Percentiles rank a stretch among this genome's conserved stretches.
Evolutionary conservation across 2,329 filamentous ascomycete genomes (phyloP).

Genomic region (Ploettnerulaceae sp.): DNA sequence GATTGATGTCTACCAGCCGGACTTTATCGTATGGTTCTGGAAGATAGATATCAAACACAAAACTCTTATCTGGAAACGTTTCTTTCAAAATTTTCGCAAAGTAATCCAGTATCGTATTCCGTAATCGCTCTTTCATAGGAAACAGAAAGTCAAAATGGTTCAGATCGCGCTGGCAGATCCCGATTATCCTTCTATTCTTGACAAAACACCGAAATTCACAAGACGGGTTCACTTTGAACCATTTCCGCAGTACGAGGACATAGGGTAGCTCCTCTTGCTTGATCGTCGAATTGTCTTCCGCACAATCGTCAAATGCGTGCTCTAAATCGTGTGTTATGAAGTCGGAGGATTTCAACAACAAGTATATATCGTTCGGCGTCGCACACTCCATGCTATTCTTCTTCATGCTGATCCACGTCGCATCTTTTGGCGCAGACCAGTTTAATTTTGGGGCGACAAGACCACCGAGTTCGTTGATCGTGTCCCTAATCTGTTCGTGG

Average conservation of each 20-base stretch:
- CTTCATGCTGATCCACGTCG: slow-evolving; percentile 81
- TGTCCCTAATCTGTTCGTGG: slow-evolving; percentile 70
- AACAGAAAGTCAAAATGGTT: slow-evolving; percentile 83
- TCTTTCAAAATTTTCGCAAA: slow-evolving; percentile 69
- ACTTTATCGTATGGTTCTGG: slow-evolving; percentile 55
- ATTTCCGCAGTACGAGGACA: slow-evolving; percentile 76
- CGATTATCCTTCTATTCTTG: slow-evolving; percentile 72
- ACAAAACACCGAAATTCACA: slow-evolving; percentile 97
- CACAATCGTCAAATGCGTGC: slow-evolving; percentile 80
- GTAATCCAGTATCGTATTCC: slow-evolving; percentile 66
- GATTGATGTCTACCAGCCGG: slow-evolving; percentile 90
- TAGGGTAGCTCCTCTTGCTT: slow-evolving; percentile 38
- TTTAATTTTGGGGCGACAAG: slow-evolving; percentile 90
- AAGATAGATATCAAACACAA: slow-evolving; percentile 89
- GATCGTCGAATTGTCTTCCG: slow-evolving; percentile 26
- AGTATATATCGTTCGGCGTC: slow-evolving; percentile 83
- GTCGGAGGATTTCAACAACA: slow-evolving; percentile 89
- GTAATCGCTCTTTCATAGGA: slow-evolving; percentile 58
- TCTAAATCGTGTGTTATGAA: slow-evolving; percentile 93
- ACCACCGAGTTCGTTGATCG: slow-evolving; percentile 77
- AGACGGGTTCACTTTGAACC: slow-evolving; percentile 81
- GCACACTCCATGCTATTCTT: slow-evolving; percentile 89
- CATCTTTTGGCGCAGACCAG: slow-evolving; percentile 96
- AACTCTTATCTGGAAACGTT: slow-evolving; percentile 78
- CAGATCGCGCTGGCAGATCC: slow-evolving; percentile 81